phyloP scores from a whole-genome alignment of 345 rosid species.

The Cardiospermum halicacabum region DNA sequence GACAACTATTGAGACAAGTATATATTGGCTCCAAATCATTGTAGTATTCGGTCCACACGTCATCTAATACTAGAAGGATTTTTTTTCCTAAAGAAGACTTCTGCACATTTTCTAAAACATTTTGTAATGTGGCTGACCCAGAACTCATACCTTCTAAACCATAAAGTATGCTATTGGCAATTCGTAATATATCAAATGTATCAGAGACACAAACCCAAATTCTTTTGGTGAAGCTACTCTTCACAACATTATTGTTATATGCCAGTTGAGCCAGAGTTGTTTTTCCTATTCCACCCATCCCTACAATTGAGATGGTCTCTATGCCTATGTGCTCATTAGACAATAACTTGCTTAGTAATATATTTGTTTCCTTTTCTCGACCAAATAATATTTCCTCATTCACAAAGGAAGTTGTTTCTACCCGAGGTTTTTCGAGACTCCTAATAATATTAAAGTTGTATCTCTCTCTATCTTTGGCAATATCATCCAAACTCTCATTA shows the following conservation, averaged over 20 bases:
- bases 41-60: not conserved
- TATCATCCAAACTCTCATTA: not conserved
- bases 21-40: too few relatives aligned
- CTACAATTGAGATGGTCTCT: not conserved
- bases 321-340: not conserved
- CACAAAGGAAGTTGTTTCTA: not conserved
- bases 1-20: not conserved
- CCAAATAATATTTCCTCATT: not conserved
- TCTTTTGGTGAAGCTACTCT: not conserved
- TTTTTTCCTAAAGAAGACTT: not conserved
- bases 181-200: not conserved
- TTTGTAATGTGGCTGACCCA: not conserved
- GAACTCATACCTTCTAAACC: not conserved
- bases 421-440: not conserved
- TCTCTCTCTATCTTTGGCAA: not conserved
- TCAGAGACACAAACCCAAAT: not conserved
- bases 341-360: not conserved
- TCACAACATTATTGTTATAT: not conserved
- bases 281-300: not conserved
- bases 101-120: not conserved
- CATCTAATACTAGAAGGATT: not conserved
- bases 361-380: not conserved
- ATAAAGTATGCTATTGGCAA: too few relatives aligned
- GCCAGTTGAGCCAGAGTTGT: not conserved
- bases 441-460: too few relatives aligned